These are phyloP conservation scores for Schizothecium vesticola DNA, from an alignment of 495 filamentous ascomycete species.

Conservation along the genomic window DNA sequence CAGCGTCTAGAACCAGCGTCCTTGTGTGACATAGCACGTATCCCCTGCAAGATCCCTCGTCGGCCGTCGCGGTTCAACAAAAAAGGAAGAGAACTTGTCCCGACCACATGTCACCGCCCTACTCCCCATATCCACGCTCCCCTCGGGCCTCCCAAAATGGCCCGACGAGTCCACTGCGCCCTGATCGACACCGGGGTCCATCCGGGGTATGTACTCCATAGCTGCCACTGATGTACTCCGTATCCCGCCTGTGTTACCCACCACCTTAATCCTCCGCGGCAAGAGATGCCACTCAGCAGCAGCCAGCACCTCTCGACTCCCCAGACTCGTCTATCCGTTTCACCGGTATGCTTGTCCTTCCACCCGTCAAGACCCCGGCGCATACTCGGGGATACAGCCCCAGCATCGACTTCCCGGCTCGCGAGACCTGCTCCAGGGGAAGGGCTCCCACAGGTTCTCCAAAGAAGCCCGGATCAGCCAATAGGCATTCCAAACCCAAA, in stretches of 20 bases:
- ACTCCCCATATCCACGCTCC: not conserved
- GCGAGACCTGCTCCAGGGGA: not conserved
- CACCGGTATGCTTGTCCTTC: not conserved
- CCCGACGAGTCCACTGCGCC: not conserved
- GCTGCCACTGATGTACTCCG: not conserved
- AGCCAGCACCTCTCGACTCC: not conserved
- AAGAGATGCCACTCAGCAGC: not conserved
- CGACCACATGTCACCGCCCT: not conserved
- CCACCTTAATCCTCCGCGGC: not conserved
- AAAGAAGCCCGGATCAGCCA: too few relatives aligned
- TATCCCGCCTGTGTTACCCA: not conserved
- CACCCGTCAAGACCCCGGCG: not conserved
- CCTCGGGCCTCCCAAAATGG: not conserved
- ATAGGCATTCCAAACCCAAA: too few relatives aligned
- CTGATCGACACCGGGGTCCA: not conserved
- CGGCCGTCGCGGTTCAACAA: not conserved
- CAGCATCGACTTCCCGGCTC: not conserved
- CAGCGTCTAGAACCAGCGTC: not conserved
- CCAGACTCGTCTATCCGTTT: not conserved
- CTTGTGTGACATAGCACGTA: not conserved
- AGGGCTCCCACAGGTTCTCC: too few relatives aligned
- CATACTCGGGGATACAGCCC: not conserved
- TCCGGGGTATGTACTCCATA: not conserved
- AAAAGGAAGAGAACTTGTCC: not conserved
- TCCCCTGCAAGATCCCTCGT: not conserved